Conservation (phyloP, 176 grass and related monocot species). For the Carex cristatella region DNA sequence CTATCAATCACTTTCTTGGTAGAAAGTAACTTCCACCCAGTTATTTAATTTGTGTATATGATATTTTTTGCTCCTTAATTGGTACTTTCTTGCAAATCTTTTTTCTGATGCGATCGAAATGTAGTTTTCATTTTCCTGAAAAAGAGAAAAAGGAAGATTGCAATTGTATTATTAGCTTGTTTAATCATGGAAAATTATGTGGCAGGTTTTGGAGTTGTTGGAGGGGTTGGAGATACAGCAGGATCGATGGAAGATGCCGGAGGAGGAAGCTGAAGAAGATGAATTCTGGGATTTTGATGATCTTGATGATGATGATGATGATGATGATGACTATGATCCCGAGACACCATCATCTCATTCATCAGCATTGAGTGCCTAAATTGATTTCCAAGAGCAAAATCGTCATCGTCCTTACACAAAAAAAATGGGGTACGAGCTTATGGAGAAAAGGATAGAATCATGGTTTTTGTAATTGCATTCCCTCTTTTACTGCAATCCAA, state of each 20-base stretch:
- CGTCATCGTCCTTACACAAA: neutral
- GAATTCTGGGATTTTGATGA: conserved; percentile 57
- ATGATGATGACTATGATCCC: conserved; percentile 24
- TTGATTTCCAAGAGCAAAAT: neutral
- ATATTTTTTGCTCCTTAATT: neutral
- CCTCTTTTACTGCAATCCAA: neutral
- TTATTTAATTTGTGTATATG: neutral
- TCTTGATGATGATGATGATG: conserved; percentile 38
- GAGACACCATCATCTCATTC: conserved; percentile 42
- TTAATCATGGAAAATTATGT: neutral
- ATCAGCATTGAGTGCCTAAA: conserved; percentile 39
- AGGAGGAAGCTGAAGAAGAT: conserved; percentile 30
- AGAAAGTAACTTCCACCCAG: neutral
- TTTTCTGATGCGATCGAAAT: neutral
- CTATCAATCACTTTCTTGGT: neutral
- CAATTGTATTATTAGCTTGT: neutral
- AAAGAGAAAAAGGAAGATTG: neutral
- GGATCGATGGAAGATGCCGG: conserved; percentile 66
- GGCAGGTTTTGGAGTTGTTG: conserved; percentile 78
- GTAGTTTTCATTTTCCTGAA: neutral
- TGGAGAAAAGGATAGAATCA: neutral
- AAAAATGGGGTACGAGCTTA: neutral
- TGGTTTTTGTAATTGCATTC: neutral
- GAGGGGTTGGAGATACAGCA: conserved; percentile 60
- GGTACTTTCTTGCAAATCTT: neutral